Conservation (phyloP, 2,329 filamentous ascomycete genomes). For the Pseudogymnoascus sp. region DNA sequence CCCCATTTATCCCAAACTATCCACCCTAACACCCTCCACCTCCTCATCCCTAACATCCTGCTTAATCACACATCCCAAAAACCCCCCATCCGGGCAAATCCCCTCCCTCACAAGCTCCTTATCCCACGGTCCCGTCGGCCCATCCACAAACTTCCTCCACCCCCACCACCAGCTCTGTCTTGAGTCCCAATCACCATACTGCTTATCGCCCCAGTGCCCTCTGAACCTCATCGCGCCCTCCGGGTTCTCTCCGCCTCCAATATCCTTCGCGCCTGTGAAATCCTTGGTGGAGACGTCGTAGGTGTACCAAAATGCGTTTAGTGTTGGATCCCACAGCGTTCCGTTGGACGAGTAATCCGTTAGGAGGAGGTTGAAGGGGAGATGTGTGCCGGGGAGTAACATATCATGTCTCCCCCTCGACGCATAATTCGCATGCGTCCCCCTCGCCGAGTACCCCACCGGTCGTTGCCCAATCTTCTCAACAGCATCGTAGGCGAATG, state of each 20-base stretch:
- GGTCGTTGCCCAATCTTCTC: constrained; percentile 47
- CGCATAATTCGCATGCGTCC: constrained; percentile 59
- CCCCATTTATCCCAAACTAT: not conserved
- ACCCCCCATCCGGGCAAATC: constrained; percentile 44
- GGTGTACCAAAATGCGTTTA: constrained; percentile 47
- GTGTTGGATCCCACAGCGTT: constrained; percentile 51
- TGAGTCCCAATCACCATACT: constrained; percentile 44
- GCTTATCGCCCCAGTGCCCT: constrained; percentile 56
- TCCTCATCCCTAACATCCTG: not conserved
- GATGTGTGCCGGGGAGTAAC: constrained; percentile 51
- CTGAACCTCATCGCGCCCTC: constrained; percentile 47
- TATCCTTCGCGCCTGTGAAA: constrained; percentile 16
- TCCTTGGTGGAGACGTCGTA: constrained; percentile 34
- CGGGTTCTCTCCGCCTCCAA: constrained; percentile 28
- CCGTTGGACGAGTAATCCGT: constrained; percentile 47
- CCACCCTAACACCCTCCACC: not conserved
- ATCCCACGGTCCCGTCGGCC: constrained; percentile 53
- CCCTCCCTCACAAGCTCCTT: constrained; percentile 49
- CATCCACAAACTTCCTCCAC: constrained; percentile 43
- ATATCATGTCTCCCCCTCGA: constrained; percentile 53
- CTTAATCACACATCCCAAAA: constrained; percentile 8
- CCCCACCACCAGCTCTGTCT: constrained; percentile 35
- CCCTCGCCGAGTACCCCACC: constrained; percentile 50
- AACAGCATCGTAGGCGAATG: constrained; percentile 49
- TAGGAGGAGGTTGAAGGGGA: constrained; percentile 44